These are phyloP conservation scores for Pythium sukuiense DNA, from an alignment of 352 stramenopile genomes.

Conservation along the genomic window DNA sequence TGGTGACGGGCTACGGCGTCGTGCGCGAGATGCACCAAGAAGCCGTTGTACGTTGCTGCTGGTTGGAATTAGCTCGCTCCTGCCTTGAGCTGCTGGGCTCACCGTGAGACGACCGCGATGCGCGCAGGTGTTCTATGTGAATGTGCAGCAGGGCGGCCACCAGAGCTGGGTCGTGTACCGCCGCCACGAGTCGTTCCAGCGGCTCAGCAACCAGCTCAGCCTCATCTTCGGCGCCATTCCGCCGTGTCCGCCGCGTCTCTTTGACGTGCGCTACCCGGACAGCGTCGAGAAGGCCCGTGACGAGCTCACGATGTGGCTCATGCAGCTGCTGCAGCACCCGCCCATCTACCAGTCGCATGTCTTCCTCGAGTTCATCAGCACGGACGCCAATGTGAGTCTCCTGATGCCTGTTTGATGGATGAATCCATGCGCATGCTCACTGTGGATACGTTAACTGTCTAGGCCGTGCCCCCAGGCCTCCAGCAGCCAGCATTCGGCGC, in stretches of 20 bases:
- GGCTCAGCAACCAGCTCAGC: constrained; percentile 57
- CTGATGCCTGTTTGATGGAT: too few relatives aligned
- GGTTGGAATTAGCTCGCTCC: neutral
- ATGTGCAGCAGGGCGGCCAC: constrained; percentile 66
- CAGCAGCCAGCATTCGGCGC: constrained; percentile 32
- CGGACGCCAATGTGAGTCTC: constrained; percentile 66
- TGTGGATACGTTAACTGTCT: neutral
- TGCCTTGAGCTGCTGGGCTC: constrained; percentile 9
- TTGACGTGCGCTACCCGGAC: constrained; percentile 65
- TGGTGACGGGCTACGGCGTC: constrained; percentile 75
- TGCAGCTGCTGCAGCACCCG: constrained; percentile 76
- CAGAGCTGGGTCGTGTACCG: constrained; percentile 79
- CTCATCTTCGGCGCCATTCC: constrained; percentile 74
- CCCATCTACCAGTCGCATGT: constrained; percentile 83
- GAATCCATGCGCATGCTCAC: neutral
- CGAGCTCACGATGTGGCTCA: constrained; percentile 79
- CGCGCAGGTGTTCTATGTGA: constrained; percentile 69
- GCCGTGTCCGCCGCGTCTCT: constrained; percentile 49
- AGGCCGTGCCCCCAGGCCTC: constrained; percentile 49
- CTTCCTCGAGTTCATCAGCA: constrained; percentile 81
- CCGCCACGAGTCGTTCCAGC: constrained; percentile 73
- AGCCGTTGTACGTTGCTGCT: constrained; percentile 38
- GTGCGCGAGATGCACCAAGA: constrained; percentile 56
- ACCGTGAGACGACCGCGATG: constrained; percentile 6
- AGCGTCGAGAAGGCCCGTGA: constrained; percentile 71